A percentile compares a stretch with the other conserved stretches of the same genome.
These are phyloP conservation scores for Cocos nucifera DNA, from an alignment of 176 grass and related monocot species.

Conservation along the genomic window DNA sequence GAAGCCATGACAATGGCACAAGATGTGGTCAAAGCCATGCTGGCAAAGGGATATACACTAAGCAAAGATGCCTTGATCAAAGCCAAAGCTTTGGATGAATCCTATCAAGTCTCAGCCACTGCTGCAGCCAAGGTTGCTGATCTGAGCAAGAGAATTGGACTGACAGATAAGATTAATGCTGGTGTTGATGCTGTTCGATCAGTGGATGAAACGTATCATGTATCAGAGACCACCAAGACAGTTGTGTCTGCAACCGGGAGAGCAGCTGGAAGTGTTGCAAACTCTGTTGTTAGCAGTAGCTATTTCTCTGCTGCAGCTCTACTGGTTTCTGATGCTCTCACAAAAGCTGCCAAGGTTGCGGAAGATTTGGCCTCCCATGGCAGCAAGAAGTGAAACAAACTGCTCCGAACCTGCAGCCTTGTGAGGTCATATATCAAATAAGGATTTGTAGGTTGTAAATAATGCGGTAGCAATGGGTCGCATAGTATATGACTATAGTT, in stretches of 20 bases:
- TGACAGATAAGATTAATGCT: conserved; percentile 70
- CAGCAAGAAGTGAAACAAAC: conserved; percentile 33
- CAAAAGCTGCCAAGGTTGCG: conserved; percentile 51
- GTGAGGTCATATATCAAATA: no score
- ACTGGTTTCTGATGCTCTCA: conserved; percentile 72
- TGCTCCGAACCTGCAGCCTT: no score
- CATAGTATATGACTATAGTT: no score
- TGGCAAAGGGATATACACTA: conserved; percentile 55
- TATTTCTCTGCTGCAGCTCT: conserved; percentile 87
- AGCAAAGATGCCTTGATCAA: conserved; percentile 85
- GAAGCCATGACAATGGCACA: conserved; percentile 75
- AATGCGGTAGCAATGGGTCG: no score
- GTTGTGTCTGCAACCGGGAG: conserved; percentile 51
- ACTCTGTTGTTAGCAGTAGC: conserved; percentile 71
- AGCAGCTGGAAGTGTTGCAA: conserved; percentile 46
- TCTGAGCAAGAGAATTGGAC: conserved; percentile 67
- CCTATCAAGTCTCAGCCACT: conserved; percentile 45
- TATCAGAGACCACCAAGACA: conserved; percentile 55
- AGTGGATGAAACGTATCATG: conserved; percentile 62
- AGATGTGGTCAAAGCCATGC: conserved; percentile 77
- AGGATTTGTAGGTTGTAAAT: no score
- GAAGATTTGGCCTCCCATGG: conserved; percentile 68
- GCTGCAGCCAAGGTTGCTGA: conserved; percentile 64
- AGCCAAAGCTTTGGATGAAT: conserved; percentile 91
- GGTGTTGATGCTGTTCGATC: conserved; percentile 59